Evolutionary conservation across 1,284 basidiomycete species (phyloP).

Genomic region (Pseudozyma pruni): DNA sequence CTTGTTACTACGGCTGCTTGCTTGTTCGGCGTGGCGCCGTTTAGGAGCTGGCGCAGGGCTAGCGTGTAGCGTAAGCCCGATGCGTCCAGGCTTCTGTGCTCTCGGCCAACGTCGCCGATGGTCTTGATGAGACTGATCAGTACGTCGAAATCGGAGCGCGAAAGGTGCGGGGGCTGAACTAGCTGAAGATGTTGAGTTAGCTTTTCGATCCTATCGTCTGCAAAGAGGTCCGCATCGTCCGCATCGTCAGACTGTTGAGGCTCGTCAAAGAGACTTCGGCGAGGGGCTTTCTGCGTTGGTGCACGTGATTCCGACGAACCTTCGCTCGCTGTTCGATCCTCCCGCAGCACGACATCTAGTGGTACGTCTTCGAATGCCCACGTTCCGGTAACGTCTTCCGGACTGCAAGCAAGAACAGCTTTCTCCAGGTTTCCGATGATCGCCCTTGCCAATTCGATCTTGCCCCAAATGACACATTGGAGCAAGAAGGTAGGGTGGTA

Average conservation of each 20-base stretch:
- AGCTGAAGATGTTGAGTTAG: conserved; percentile 72
- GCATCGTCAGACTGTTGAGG: background rate
- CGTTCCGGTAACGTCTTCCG: conserved; percentile 21
- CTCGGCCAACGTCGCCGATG: conserved; percentile 88
- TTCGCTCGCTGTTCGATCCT: background rate
- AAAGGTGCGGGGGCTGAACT: conserved; percentile 76
- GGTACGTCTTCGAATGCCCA: conserved; percentile 34
- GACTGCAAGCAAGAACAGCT: conserved; percentile 17
- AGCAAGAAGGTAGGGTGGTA: conserved; percentile 49
- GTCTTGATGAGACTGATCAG: conserved; percentile 84
- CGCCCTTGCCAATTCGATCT: conserved; percentile 29
- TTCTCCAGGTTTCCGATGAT: conserved; percentile 36
- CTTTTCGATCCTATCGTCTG: conserved; percentile 12
- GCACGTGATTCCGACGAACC: background rate
- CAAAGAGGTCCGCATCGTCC: conserved; percentile 8
- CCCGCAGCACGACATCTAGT: conserved; percentile 17
- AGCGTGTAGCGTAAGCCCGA: conserved; percentile 75
- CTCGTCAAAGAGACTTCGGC: conserved; percentile 34
- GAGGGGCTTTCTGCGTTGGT: background rate
- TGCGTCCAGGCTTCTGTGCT: conserved; percentile 83
- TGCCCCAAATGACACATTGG: conserved; percentile 45
- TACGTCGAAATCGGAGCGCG: conserved; percentile 80
- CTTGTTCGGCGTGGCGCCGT: conserved; percentile 1
- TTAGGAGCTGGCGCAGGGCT: conserved; percentile 36
- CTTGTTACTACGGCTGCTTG: background rate